Percentiles rank a stretch among this genome's conserved stretches.
Evolutionary conservation across 75 land plant species (phyloP).

Genomic region (Chamaecyparis obtusa): DNA sequence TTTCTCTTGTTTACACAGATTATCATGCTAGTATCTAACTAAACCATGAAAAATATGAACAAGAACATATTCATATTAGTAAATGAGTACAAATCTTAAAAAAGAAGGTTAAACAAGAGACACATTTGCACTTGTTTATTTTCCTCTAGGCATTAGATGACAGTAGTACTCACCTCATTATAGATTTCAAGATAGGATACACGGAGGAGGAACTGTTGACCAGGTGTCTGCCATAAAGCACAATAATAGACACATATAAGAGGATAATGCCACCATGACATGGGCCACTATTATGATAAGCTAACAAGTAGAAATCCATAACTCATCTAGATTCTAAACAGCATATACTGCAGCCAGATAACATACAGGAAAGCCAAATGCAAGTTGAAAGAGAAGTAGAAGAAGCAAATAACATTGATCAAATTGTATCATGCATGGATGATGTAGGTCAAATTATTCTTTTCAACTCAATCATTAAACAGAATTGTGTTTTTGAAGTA

Average conservation of each 20-base stretch:
- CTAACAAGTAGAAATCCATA: neutral
- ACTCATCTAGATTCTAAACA: neutral
- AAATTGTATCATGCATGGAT: neutral
- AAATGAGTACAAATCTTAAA: neutral
- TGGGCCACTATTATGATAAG: neutral
- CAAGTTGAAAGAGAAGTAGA: neutral
- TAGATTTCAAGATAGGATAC: constrained; percentile 98
- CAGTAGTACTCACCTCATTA: constrained; percentile 66
- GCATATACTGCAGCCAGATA: neutral
- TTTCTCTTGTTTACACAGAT: neutral
- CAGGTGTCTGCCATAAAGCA: constrained; percentile 66
- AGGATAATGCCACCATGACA: neutral
- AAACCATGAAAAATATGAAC: neutral
- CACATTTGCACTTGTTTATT: neutral
- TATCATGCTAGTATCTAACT: neutral
- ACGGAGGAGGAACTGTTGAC: constrained; percentile 90
- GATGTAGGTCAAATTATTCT: neutral
- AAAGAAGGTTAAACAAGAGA: neutral
- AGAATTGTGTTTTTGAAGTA: neutral
- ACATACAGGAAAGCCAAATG: neutral
- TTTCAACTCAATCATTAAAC: neutral
- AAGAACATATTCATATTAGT: neutral
- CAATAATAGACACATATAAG: neutral
- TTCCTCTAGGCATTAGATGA: neutral
- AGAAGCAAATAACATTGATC: neutral